These are phyloP conservation scores for Lizonia empirigonia DNA, from an alignment of 2,329 filamentous ascomycete species.

Conservation along the genomic window DNA sequence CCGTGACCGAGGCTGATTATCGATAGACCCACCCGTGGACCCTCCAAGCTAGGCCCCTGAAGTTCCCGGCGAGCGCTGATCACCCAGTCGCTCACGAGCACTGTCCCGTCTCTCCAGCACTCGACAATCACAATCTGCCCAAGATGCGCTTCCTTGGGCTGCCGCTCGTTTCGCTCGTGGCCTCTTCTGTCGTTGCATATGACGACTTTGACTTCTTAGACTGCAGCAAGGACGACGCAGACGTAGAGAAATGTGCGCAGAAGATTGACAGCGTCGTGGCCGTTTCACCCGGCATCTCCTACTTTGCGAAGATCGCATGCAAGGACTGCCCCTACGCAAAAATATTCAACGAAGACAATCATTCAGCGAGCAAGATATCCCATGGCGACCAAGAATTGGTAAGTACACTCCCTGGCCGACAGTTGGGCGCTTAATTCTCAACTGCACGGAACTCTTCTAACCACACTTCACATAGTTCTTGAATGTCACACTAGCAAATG, in stretches of 20 bases:
- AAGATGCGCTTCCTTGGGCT: constrained; percentile 16
- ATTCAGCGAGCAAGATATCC: constrained; percentile 12
- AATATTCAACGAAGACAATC: constrained; percentile 2
- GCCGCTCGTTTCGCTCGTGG: constrained; percentile 18
- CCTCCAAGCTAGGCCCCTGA: constrained; percentile 11
- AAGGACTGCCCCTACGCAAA: constrained; percentile 32
- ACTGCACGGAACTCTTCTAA: neutral
- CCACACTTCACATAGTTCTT: constrained; percentile 27
- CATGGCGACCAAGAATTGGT: constrained; percentile 35
- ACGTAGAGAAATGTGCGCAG: constrained; percentile 25
- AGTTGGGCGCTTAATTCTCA: neutral
- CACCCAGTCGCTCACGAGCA: neutral
- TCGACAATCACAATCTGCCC: constrained; percentile 13
- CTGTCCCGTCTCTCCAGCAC: constrained; percentile 6
- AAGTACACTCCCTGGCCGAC: constrained; percentile 12
- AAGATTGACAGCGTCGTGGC: constrained; percentile 33
- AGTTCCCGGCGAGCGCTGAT: constrained; percentile 7
- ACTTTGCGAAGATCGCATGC: constrained; percentile 41
- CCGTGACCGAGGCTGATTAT: neutral
- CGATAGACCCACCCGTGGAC: constrained; percentile 8
- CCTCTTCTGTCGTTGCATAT: constrained; percentile 9
- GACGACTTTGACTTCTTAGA: constrained; percentile 21
- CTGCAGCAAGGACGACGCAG: constrained; percentile 19
- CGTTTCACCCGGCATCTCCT: constrained; percentile 32
- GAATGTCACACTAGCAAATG: constrained; percentile 39